A percentile compares a stretch with the other conserved stretches of the same genome.
Evolutionary conservation across 164 flowering plant genomes (phyloP).

Genomic region (Houttuynia cordata): DNA sequence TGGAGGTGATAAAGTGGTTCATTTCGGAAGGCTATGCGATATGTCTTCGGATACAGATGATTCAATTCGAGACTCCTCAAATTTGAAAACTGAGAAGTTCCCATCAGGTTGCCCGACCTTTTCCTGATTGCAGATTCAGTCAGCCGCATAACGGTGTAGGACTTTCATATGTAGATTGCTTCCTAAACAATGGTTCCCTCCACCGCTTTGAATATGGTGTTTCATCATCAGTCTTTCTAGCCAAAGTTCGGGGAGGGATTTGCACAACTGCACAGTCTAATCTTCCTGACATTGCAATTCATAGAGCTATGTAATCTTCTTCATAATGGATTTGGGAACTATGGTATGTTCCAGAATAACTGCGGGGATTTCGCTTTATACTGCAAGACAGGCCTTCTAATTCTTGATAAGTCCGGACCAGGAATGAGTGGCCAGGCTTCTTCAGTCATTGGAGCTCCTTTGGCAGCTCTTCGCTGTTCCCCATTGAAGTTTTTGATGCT

Average conservation of each 20-base stretch:
- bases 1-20: conserved; percentile 86
- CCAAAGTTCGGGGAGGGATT: conserved; percentile 92
- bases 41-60: conserved; percentile 11
- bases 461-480: conserved; percentile 81
- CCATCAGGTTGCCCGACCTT: conserved; percentile 37
- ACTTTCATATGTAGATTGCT: conserved; percentile 87
- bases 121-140: conserved; percentile 91
- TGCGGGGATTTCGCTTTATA: conserved; percentile 94
- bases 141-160: conserved; percentile 81
- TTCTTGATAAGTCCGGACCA: conserved; percentile 47
- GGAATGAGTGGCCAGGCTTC: conserved; percentile 96
- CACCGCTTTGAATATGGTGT: conserved; percentile 81
- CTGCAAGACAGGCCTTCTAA: conserved; percentile 87
- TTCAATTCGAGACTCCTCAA: conserved; percentile 13
- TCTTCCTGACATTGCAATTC: conserved; percentile 49
- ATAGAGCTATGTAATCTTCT: conserved; percentile 94
- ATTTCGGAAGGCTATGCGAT: conserved; percentile 52
- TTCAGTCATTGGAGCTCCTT: conserved; percentile 74
- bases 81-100: neutral
- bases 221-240: conserved; percentile 51
- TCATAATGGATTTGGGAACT: conserved; percentile 93
- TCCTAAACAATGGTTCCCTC: conserved; percentile 61
- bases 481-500: conserved; percentile 76
- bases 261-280: conserved; percentile 88
- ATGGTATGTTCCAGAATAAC: conserved; percentile 73